Evolutionary conservation across 2,329 filamentous ascomycete genomes (phyloP).

Genomic region (Phyllosticta citrichinensis): DNA sequence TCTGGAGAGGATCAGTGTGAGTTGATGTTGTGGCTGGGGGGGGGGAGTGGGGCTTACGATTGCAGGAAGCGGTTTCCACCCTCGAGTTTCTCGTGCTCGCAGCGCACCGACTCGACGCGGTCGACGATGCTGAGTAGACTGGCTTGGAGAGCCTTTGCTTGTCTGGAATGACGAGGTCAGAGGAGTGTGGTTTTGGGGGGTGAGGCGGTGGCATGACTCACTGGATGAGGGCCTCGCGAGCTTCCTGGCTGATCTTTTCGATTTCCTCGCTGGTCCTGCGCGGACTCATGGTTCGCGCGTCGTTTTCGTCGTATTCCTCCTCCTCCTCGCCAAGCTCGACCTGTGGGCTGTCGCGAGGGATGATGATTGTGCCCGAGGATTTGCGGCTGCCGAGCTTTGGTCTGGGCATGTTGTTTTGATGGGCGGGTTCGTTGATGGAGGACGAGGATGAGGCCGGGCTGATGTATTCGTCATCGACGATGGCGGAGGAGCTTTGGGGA

Average conservation of each 20-base stretch:
- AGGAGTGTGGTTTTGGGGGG: neutral
- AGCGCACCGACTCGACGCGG: constrained; percentile 86
- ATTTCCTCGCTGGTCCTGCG: constrained; percentile 83
- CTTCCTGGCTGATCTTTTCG: constrained; percentile 75
- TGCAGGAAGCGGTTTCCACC: constrained; percentile 95
- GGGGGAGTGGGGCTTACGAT: constrained; percentile 31
- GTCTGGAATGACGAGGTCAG: constrained; percentile 42
- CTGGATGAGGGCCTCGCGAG: constrained; percentile 55
- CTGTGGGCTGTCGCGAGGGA: constrained; percentile 64
- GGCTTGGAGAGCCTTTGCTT: constrained; percentile 80
- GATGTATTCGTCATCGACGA: constrained; percentile 11
- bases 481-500: constrained; percentile 7
- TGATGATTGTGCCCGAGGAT: constrained; percentile 73
- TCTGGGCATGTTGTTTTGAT: constrained; percentile 27
- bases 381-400: constrained; percentile 64
- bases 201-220: constrained; percentile 29
- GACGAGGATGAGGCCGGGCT: constrained; percentile 9
- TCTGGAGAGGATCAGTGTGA: constrained; percentile 39
- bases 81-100: constrained; percentile 93
- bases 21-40: neutral
- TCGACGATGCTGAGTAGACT: constrained; percentile 84
- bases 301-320: constrained; percentile 70
- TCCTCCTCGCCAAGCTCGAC: constrained; percentile 65
- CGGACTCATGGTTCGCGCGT: constrained; percentile 91
- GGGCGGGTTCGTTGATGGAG: constrained; percentile 10